Evolutionary conservation across 1,284 basidiomycete species (phyloP).

Genomic region (Termitomyces sp.): DNA sequence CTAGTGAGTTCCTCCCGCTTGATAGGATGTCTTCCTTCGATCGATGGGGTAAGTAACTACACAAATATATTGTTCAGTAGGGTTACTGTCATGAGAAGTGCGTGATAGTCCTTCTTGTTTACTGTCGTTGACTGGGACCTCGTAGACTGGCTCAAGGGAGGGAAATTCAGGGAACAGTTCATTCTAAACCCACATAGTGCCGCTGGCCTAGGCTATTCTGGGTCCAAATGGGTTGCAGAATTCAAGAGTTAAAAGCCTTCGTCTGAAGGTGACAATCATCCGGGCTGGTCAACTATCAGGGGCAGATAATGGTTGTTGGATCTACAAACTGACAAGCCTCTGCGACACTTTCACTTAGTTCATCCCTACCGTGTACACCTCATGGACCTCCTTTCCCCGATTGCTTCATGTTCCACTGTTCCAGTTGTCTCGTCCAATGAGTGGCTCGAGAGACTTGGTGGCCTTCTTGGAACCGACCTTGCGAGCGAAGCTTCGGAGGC

Average conservation of each 20-base stretch:
- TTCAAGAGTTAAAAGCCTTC: constrained; percentile 23
- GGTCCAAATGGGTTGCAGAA: constrained; percentile 43
- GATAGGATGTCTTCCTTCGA: constrained; percentile 23
- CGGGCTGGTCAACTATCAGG: constrained; percentile 38
- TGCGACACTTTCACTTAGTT: neutral
- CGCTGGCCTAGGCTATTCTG: constrained; percentile 31
- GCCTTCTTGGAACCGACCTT: neutral
- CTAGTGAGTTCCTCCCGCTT: constrained; percentile 21
- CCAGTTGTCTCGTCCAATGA: neutral
- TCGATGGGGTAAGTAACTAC: neutral
- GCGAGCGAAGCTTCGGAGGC: neutral
- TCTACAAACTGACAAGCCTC: neutral
- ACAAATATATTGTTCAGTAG: neutral
- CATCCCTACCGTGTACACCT: neutral
- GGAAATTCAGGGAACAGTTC: neutral
- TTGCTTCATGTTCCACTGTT: neutral
- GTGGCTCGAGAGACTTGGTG: neutral
- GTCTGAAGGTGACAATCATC: constrained; percentile 24
- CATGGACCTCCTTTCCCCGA: neutral
- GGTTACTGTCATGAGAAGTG: neutral
- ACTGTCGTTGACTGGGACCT: neutral
- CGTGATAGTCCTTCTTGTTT: neutral
- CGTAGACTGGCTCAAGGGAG: neutral
- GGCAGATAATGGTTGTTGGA: constrained; percentile 28
- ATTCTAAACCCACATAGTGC: constrained; percentile 11